Evolutionary conservation across 305 asterid species (phyloP).

Genomic region (Fraxinus xanthoxyloides): DNA sequence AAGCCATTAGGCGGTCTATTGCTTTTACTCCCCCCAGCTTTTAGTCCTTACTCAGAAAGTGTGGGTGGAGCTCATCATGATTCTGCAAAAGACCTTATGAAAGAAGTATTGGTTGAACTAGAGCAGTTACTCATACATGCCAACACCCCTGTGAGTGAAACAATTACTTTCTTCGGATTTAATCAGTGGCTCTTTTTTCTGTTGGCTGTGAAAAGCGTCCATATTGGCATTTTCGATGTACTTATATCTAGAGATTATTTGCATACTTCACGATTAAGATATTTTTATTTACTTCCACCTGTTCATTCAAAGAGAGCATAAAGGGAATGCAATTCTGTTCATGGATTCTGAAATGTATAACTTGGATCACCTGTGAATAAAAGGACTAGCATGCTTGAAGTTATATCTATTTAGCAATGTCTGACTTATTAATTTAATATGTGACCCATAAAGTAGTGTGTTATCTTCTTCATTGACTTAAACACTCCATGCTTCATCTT

Average conservation of each 20-base stretch:
- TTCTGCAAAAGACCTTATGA: conserved; percentile 35
- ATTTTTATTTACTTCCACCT: conserved; percentile 14
- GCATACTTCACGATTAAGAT: neutral
- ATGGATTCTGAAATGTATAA: neutral
- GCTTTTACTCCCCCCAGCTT: conserved; percentile 71
- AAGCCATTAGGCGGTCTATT: conserved; percentile 88
- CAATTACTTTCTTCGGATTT: neutral
- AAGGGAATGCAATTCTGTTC: conserved; percentile 4
- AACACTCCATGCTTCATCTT: neutral
- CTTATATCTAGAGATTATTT: conserved; percentile 9
- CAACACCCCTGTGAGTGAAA: conserved; percentile 74
- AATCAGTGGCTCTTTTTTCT: neutral
- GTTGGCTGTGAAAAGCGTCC: neutral
- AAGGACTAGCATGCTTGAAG: neutral
- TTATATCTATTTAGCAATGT: neutral
- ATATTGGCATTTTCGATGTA: conserved; percentile 12
- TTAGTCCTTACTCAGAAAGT: conserved; percentile 47
- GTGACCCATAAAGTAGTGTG: neutral
- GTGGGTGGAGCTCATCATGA: conserved; percentile 37
- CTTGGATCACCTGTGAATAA: neutral
- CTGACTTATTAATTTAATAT: conserved; percentile 3
- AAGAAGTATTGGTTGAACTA: conserved; percentile 52
- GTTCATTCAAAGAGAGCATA: conserved; percentile 9
- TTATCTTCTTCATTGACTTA: conserved; percentile 9
- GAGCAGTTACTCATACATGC: conserved; percentile 71